phyloP scores from a whole-genome alignment of 2,329 filamentous ascomycete genomes.

The Didymosphaeria variabile region DNA sequence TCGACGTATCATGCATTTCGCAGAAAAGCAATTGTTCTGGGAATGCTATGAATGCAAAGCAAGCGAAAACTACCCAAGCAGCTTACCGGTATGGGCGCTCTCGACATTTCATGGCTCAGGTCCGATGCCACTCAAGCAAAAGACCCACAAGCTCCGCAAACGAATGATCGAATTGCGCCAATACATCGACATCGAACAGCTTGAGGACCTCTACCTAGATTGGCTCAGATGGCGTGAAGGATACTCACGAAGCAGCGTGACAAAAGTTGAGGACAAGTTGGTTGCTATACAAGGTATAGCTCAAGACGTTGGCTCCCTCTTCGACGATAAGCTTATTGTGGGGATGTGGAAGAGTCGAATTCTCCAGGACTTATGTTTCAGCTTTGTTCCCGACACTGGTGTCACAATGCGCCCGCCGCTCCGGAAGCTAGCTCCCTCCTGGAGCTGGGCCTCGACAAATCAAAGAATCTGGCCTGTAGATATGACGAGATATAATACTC shows the following conservation, averaged over 20 bases:
- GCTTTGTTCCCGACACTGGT: neutral
- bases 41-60: neutral
- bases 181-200: neutral
- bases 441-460: neutral
- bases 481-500: no score
- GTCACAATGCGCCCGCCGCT: neutral
- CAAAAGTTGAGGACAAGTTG: neutral
- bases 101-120: no score
- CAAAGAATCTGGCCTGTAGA: no score
- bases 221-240: neutral
- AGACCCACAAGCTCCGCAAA: no score
- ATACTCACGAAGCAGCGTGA: neutral
- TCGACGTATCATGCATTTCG: constrained; percentile 1
- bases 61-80: neutral
- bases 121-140: no score
- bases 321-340: neutral
- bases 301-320: neutral
- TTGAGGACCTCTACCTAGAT: neutral
- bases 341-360: neutral
- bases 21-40: neutral
- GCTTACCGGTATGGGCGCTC: neutral
- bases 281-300: neutral
- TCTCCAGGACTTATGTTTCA: neutral
- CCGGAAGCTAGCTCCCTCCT: neutral
- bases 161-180: neutral